phyloP scores from a whole-genome alignment of 495 filamentous ascomycete genomes.

The Entonaema liquescens region DNA sequence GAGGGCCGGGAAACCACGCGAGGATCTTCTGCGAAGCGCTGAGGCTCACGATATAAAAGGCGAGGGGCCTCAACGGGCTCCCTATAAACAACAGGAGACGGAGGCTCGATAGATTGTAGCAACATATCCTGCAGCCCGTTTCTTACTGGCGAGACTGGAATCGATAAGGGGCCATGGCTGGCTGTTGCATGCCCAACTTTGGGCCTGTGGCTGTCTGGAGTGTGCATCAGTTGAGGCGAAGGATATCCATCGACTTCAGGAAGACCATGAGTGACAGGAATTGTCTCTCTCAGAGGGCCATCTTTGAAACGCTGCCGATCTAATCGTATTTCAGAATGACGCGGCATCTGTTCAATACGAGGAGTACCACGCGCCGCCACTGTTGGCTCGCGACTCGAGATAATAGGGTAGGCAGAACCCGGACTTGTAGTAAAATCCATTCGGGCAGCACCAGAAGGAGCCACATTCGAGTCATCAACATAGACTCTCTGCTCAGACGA shows the following conservation, averaged over 20 bases:
- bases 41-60: conserved; percentile 24
- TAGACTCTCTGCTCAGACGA: conserved; percentile 21
- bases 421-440: conserved; percentile 38
- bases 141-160: conserved; percentile 35
- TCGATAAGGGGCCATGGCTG: conserved; percentile 16
- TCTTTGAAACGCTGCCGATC: conserved; percentile 20
- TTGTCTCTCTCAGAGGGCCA: conserved; percentile 14
- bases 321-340: conserved; percentile 24
- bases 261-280: conserved; percentile 3
- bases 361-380: conserved; percentile 26
- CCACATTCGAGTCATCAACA: conserved; percentile 26
- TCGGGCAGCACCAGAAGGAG: conserved; percentile 17
- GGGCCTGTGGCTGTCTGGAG: conserved; percentile 35
- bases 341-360: conserved; percentile 22
- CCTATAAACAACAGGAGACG: conserved; percentile 31
- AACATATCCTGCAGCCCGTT: conserved; percentile 44
- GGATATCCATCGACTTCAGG: conserved; percentile 12
- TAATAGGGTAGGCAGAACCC: conserved; percentile 31
- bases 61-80: conserved; percentile 19
- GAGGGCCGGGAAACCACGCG: conserved; percentile 25
- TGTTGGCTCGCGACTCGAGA: conserved; percentile 33
- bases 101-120: conserved; percentile 44
- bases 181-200: conserved; percentile 45
- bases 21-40: conserved; percentile 30
- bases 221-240: conserved; percentile 27